phyloP scores from a whole-genome alignment of 306 rosid genomes.

The Ormosia semicastrata region DNA sequence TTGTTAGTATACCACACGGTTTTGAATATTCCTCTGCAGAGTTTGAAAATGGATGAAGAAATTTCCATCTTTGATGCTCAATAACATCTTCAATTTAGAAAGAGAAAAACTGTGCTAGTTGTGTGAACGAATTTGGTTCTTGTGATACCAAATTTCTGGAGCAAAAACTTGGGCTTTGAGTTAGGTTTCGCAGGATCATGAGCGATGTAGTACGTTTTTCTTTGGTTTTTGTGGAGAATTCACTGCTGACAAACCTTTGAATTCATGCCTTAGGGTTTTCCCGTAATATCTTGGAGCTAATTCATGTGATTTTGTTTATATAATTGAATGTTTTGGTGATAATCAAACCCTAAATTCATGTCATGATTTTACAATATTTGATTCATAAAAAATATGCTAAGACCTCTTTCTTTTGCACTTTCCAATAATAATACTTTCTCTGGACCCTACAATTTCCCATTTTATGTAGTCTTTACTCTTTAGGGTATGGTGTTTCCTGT shows the following conservation, averaged over 20 bases:
- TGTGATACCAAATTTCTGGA: background rate
- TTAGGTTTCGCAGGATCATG: background rate
- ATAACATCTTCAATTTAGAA: background rate
- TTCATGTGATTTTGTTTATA: background rate
- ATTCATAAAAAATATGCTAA: background rate
- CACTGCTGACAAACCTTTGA: background rate
- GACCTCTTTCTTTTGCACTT: background rate
- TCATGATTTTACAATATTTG: conserved; percentile 2
- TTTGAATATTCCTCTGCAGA: background rate
- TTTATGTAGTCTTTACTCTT: background rate
- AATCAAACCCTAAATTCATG: background rate
- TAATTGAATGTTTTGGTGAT: background rate
- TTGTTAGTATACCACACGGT: background rate
- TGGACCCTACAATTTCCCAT: background rate
- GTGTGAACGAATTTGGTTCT: background rate
- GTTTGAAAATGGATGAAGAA: background rate
- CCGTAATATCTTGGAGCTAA: background rate
- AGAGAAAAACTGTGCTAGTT: background rate
- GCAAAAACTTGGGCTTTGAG: background rate
- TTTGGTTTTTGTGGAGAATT: background rate
- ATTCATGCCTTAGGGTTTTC: background rate
- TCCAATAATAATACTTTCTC: background rate
- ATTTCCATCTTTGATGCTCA: background rate
- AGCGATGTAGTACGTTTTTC: background rate
- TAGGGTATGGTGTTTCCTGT: background rate